phyloP scores from a whole-genome alignment of 306 rosid genomes.

The Sicyos edulis region DNA sequence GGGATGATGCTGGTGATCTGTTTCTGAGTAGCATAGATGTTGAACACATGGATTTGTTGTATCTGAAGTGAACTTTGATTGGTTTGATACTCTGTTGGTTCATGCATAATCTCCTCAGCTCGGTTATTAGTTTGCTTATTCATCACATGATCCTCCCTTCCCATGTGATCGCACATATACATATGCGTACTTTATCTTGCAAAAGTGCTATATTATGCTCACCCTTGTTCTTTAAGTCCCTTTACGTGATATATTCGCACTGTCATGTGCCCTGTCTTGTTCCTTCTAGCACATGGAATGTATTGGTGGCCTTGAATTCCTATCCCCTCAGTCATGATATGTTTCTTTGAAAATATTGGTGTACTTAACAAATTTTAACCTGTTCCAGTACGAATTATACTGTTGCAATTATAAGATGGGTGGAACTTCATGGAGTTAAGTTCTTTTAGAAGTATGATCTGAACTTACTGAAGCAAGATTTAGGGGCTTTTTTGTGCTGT shows the following conservation, averaged over 20 bases:
- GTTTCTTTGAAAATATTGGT: neutral
- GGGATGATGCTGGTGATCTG: constrained; percentile 10
- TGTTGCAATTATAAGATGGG: neutral
- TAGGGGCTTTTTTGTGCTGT: neutral
- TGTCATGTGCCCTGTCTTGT: constrained; percentile 7
- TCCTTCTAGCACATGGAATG: neutral
- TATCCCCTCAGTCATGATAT: neutral
- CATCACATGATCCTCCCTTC: too few species aligned
- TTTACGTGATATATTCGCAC: neutral
- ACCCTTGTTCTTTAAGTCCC: neutral
- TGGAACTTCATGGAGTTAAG: neutral
- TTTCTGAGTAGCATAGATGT: neutral
- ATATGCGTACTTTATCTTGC: too few species aligned
- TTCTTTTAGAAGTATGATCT: neutral
- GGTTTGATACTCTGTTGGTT: neutral
- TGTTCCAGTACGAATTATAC: neutral
- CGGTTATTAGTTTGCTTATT: neutral
- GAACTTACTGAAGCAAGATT: constrained; percentile 3
- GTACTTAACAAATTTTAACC: neutral
- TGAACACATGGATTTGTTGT: neutral
- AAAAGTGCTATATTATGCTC: neutral
- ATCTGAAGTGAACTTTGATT: neutral
- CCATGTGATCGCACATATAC: too few species aligned
- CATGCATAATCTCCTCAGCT: neutral
- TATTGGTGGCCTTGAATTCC: constrained; percentile 1